Evolutionary conservation across 1,139 yeast species (phyloP).

Genomic region (Candida mesenterica): DNA sequence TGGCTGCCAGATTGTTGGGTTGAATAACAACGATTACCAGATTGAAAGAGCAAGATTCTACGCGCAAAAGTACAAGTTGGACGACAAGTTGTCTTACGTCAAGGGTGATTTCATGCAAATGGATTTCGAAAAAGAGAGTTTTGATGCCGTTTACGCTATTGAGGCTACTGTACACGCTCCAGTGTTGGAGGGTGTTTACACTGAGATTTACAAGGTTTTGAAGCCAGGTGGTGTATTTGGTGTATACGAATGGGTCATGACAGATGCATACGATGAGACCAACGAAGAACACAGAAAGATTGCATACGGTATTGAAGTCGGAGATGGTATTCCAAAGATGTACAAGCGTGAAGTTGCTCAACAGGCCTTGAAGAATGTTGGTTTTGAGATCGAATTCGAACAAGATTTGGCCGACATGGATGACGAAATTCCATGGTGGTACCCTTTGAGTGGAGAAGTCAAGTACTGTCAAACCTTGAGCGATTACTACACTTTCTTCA

Average conservation of each 20-base stretch:
- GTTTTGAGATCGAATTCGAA: slow-evolving; percentile 75
- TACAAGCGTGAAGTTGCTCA: slow-evolving; percentile 81
- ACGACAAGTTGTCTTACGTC: slow-evolving; percentile 75
- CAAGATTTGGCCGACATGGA: slow-evolving; percentile 79
- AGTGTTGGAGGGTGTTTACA: slow-evolving; percentile 90
- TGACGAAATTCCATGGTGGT: slow-evolving; percentile 96
- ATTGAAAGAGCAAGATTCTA: slow-evolving; percentile 87
- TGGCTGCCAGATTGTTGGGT: slow-evolving; percentile 81
- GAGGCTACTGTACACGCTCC: slow-evolving; percentile 99
- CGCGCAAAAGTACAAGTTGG: slow-evolving; percentile 64
- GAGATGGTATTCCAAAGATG: slow-evolving; percentile 99
- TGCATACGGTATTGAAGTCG: slow-evolving; percentile 95
- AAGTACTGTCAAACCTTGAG: slow-evolving; percentile 75
- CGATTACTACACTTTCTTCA: slow-evolving; percentile 81
- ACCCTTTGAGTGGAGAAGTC: slow-evolving; percentile 94
- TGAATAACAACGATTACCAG: slow-evolving; percentile 97
- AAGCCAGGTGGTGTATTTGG: slow-evolving; percentile 98
- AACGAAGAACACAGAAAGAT: slow-evolving; percentile 91
- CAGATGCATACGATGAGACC: slow-evolving; percentile 84
- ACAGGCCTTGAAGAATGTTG: slow-evolving; percentile 81
- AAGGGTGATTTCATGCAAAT: slow-evolving; percentile 99
- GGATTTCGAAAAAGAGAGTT: slow-evolving; percentile 87
- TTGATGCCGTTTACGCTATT: slow-evolving; percentile 97
- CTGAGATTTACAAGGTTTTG: slow-evolving; percentile 90
- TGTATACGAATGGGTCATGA: slow-evolving; percentile 99